Conservation (phyloP, 192 early-diverging fungal species). For the Borealophlyctis nickersoniae region DNA sequence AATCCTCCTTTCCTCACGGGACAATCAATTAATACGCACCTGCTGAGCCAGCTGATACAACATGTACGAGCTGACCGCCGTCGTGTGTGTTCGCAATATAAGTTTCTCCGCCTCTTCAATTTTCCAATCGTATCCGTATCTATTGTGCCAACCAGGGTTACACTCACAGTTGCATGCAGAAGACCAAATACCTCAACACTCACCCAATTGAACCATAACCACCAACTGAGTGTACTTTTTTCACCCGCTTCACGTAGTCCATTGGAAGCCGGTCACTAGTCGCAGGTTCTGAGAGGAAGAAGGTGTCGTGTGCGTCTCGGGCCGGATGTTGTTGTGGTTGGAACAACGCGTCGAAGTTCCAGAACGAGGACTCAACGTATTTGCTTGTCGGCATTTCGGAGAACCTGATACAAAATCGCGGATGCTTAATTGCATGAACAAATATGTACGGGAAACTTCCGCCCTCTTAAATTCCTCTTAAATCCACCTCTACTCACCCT, state of each 20-base stretch:
- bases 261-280: conserved; percentile 70
- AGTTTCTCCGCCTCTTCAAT: conserved; percentile 88
- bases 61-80: conserved; percentile 88
- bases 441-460: not conserved
- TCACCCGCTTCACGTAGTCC: conserved; percentile 90
- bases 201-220: conserved; percentile 91
- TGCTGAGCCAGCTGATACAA: conserved; percentile 86
- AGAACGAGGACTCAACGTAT: conserved; percentile 97
- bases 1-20: not conserved
- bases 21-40: conserved; percentile 18
- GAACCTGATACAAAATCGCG: conserved; percentile 62
- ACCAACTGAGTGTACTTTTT: conserved; percentile 86
- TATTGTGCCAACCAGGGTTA: not conserved
- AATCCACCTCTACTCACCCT: conserved; percentile 62
- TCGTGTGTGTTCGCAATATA: conserved; percentile 95
- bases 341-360: conserved; percentile 99
- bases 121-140: conserved; percentile 90
- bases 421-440: not conserved
- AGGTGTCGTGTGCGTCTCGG: conserved; percentile 57
- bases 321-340: conserved; percentile 98
- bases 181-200: not conserved
- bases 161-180: not conserved
- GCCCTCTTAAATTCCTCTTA: not conserved
- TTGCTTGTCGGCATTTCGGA: conserved; percentile 98
- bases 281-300: conserved; percentile 65